Evolutionary conservation across 148 eudicot genomes (phyloP), one percentile per base, ranked within the genome.

Genomic region (Camellia sinensis): DNA sequence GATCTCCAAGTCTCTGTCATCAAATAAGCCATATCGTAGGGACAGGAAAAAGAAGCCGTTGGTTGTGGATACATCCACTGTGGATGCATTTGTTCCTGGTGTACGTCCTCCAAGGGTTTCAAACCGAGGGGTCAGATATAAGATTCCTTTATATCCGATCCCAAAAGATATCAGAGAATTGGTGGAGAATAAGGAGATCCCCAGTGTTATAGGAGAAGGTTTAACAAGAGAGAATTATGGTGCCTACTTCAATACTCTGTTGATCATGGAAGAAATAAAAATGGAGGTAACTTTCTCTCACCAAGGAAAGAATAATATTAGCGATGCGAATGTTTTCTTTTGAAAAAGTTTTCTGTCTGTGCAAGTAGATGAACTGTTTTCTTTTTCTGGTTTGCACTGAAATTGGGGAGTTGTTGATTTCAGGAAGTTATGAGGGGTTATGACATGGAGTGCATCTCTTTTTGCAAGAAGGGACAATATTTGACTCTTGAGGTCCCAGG

Each of bases 401-500:
- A 17, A 77, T 73, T 64, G 43, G 15, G 76, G 21, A 53, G 18
- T 77, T 70, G 62, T 80, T 70, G 76, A 71, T 86, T 29, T 41
- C 87, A 96, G 99, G 95, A 94, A 77, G 93, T 91, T 66, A 90
- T 96, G 85, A 82, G 87, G 80, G 87, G 83, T 22, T 96, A 92
- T 78, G 86, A 92, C 69, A 92, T 96, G 98, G 92, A 96, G 77
- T 22, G 68, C 52, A 91, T 88, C n/a, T 56, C 84, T 15, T 80
- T 96, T 88, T 87, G 79, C 79, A 86, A 79, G 50, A 90, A 77
- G 83, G 89, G 91, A 45, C 76, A 64, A 17, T 87, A 82, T 50
- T 82, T 96, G 81, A 75, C 87, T 69, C 90, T 96, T 48, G 94
- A 94, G 88, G 98, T 96, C 61, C 95, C 93, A 37, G 98, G 98